Percentiles rank a stretch among this genome's conserved stretches.
Evolutionary conservation across 805 yeast genomes (phyloP).

Genomic region (Saccharomycopsis sp.): DNA sequence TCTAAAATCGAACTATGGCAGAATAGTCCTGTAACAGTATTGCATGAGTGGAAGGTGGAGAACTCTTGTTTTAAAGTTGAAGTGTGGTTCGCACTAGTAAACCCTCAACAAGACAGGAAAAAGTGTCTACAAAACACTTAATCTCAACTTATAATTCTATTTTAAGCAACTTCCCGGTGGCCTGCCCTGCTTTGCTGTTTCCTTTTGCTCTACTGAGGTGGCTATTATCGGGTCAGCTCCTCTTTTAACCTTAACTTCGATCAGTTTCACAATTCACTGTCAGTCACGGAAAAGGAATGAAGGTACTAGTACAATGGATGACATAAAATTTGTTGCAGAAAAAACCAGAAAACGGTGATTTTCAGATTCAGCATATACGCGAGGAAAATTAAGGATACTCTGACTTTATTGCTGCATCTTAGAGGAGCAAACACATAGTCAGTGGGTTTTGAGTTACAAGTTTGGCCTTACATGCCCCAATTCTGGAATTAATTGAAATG

Average conservation of each 20-base stretch:
- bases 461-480: neutral
- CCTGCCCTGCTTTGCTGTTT: no score
- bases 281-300: neutral
- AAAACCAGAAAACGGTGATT: neutral
- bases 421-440: neutral
- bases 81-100: no score
- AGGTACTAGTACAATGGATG: no score
- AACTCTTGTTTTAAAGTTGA: no score
- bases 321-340: neutral
- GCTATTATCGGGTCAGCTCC: neutral
- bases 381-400: neutral
- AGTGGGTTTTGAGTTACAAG: neutral
- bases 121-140: neutral
- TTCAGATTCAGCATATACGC: neutral
- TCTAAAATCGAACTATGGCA: no score
- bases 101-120: no score
- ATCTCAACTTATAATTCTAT: neutral
- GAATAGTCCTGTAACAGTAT: no score
- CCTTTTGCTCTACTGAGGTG: neutral
- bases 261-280: neutral
- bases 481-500: neutral
- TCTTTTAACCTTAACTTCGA: no score
- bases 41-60: no score
- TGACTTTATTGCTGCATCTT: neutral
- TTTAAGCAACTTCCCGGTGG: neutral